phyloP scores from a whole-genome alignment of 495 filamentous ascomycete genomes.

The Aspergillus bridgeri region DNA sequence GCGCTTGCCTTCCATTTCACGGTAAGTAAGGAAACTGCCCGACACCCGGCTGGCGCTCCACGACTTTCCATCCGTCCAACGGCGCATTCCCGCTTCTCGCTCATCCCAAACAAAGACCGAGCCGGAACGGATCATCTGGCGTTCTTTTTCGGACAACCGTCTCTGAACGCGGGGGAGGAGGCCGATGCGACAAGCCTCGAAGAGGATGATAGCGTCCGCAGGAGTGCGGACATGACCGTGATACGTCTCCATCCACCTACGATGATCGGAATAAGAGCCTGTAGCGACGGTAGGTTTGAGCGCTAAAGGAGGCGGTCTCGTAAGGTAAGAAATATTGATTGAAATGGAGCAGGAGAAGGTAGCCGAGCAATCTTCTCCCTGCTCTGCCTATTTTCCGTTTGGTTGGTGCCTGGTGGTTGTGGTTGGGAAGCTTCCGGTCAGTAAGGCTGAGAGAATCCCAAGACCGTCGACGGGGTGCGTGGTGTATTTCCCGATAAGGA shows the following conservation, averaged over 20 bases:
- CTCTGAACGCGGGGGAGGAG: slow-evolving; percentile 88
- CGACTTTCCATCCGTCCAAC: slow-evolving; percentile 98
- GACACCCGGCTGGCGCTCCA: slow-evolving; percentile 98
- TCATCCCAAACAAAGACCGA: slow-evolving; percentile 99
- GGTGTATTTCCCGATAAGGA: slow-evolving; percentile 14
- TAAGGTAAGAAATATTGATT: slow-evolving; percentile 11
- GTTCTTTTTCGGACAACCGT: slow-evolving; percentile 92
- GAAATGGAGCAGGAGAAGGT: background rate
- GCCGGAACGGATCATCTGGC: slow-evolving; percentile 88
- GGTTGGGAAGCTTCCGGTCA: background rate
- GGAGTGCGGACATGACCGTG: slow-evolving; percentile 89
- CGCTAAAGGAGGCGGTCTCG: slow-evolving; percentile 22
- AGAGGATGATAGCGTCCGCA: slow-evolving; percentile 91
- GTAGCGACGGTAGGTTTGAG: slow-evolving; percentile 27
- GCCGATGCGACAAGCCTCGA: slow-evolving; percentile 92
- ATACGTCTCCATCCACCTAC: slow-evolving; percentile 85
- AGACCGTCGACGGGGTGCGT: background rate
- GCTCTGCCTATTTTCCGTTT: background rate
- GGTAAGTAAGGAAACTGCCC: slow-evolving; percentile 94
- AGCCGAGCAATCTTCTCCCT: background rate
- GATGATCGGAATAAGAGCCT: slow-evolving; percentile 26
- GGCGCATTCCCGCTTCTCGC: slow-evolving; percentile 93
- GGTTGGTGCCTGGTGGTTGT: background rate
- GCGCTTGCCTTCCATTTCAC: slow-evolving; percentile 98
- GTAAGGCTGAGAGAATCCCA: background rate